A percentile compares a stretch with the other conserved stretches of the same genome.
phyloP scores from a whole-genome alignment of 345 rosid genomes.

The Aquilaria yunnanensis region DNA sequence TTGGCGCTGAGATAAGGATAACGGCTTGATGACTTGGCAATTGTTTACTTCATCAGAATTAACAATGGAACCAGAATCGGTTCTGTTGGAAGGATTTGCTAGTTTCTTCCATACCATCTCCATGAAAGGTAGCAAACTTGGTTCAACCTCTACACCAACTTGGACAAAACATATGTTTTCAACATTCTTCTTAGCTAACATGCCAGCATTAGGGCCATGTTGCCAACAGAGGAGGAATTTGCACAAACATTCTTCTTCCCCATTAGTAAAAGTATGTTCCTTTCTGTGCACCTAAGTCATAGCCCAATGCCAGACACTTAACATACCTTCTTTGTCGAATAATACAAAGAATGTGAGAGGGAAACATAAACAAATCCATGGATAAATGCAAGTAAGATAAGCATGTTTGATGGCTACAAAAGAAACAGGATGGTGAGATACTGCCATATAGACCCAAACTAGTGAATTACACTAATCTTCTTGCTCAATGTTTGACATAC shows the following conservation, averaged over 20 bases:
- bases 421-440: background rate
- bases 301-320: background rate
- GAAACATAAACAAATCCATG: background rate
- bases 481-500: no score
- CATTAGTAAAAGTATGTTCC: slow-evolving; percentile 25
- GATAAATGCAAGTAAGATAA: background rate
- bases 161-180: slow-evolving; percentile 35
- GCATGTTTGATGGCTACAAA: background rate
- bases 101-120: slow-evolving; percentile 17
- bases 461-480: background rate
- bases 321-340: background rate
- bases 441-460: background rate
- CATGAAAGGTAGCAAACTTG: slow-evolving; percentile 15
- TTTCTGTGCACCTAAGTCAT: slow-evolving; percentile 20
- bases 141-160: slow-evolving; percentile 6
- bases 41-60: background rate
- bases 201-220: slow-evolving; percentile 33
- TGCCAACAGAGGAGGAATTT: slow-evolving; percentile 30
- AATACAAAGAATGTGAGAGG: background rate
- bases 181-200: slow-evolving; percentile 17
- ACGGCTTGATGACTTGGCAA: background rate
- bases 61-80: background rate
- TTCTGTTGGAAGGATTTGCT: background rate
- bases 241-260: slow-evolving; percentile 39
- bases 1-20: background rate